Base-by-base conservation (phyloP, 345 rosid genomes). In the Excoecaria agallocha region DNA sequence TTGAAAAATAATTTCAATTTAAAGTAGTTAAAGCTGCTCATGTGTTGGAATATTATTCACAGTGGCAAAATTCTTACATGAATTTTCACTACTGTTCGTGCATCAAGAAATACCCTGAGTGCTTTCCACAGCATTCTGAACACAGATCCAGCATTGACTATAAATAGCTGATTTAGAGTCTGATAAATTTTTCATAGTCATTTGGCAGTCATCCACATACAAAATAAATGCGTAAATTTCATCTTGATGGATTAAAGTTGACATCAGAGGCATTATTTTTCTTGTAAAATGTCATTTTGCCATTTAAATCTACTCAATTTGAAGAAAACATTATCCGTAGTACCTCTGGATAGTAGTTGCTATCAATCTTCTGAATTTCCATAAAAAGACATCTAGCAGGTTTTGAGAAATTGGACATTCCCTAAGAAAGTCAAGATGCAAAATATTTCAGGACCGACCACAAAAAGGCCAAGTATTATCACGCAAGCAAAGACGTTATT, bases 341-440 rank as follows among this genome's bases (percentile, higher is more conserved):
- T 74, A 85, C 94, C 90, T 89, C 91, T 16, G 94, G 94, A 59
- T 87, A 87, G 85, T 89, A 87, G 71, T 69, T 84, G 84, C 91
- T 86, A 38, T 87, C 91, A 52, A 89, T 83, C 80, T 83, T 89
- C 84, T 84, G 91, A 82, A 89, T 81, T 81, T 88, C 89, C 90
- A 87, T 70, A 72, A 89, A 86, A 35, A 89, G 78, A 54, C 66
- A 69, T 70, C 91, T 84, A 1, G 90, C 91, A 20, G 94, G 80
- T 84, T 86, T 89, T 22, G 90, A 86, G 87, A 88, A 89, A 73
- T 83, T 87, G 38, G 86, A 81, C 90, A 84, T 83, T 68, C 91
- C 90, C 91, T 87, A 57, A 58, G 46, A 81, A 75, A 82, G 61
- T 52, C 69, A 75, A 76, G 55, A 76, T 38, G 37, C 55, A 37